Evolutionary conservation across 306 rosid genomes (phyloP).

Genomic region (Dryas octopetala): DNA sequence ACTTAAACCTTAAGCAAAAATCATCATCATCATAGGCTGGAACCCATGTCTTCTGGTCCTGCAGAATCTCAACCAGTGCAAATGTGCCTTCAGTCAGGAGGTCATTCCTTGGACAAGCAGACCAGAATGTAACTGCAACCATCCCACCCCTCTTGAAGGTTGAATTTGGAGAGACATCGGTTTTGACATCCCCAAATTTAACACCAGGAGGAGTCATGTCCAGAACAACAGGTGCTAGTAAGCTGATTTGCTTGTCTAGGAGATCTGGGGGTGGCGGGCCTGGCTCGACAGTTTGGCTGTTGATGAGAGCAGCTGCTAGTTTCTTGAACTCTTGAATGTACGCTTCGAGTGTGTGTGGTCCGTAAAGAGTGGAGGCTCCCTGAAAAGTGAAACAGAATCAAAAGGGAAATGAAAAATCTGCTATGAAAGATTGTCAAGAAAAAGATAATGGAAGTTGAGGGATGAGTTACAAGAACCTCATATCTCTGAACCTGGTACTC

Average conservation of each 20-base stretch:
- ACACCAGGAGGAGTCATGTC: conserved; percentile 22
- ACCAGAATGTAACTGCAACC: conserved; percentile 29
- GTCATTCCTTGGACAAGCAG: conserved; percentile 31
- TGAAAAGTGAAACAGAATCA: not conserved
- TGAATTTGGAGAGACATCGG: conserved; percentile 9
- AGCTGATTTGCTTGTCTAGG: conserved; percentile 26
- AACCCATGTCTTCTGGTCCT: conserved; percentile 20
- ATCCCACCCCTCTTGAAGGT: conserved; percentile 14
- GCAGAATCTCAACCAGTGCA: conserved; percentile 27
- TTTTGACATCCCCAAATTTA: conserved; percentile 20
- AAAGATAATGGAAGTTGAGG: not conserved
- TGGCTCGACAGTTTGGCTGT: not conserved
- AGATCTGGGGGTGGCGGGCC: conserved; percentile 29
- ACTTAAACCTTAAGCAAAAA: conserved; percentile 23
- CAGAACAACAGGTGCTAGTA: conserved; percentile 22
- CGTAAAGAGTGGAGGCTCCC: conserved; percentile 32
- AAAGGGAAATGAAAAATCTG: no score
- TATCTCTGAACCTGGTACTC: conserved; percentile 28
- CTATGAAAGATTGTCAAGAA: not conserved
- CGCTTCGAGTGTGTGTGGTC: conserved; percentile 30
- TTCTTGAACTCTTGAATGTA: conserved; percentile 34
- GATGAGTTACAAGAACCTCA: conserved; percentile 15
- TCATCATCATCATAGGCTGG: conserved; percentile 31
- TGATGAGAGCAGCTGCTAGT: conserved; percentile 22
- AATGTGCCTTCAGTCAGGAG: conserved; percentile 30